Evolutionary conservation across 169 alveolate genomes (phyloP), one percentile per base, ranked within the genome.

Genomic region (Plasmodium inui): DNA sequence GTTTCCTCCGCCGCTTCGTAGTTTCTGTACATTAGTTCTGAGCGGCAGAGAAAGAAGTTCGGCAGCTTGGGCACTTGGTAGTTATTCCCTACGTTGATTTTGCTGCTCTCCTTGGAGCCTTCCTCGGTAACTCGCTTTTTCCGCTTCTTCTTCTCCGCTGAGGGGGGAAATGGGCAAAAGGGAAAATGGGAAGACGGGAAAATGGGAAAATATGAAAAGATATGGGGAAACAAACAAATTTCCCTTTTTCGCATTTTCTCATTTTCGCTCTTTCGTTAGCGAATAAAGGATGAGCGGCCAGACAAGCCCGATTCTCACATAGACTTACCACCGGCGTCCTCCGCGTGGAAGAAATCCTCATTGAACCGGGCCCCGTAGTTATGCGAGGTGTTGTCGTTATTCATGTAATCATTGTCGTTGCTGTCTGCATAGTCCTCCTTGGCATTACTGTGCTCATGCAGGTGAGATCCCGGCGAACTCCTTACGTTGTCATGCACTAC

Each of bases 61-160:
- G 98, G 98, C 8, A 96, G 91, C 73, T 94, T 96, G 10, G 98
- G 98, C 19, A 97, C 98, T 84, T 97, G 98, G 84, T 97, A 97
- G 72, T 88, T 94, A 34, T 92, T 95, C 9, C 98, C 98, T 17
- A 97, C 96, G 73, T 96, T 95, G 72, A 97, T 96, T 74, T 92
- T 96, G 61, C 96, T 92, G 81, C 93, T 92, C 93, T 95, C 95
- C 90, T 96, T 96, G n/a, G 97, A 95, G 30, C 97, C 97, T 57
- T 86, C 93, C 92, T 96, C 97, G 12, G 97, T 92, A 28, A 95
- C 96, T 26, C 97, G 95, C 91, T 96, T 96, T 91, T 96, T 96
- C 71, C 96, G 93, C 82, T 96, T 96, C 81, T 92, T 86, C 28
- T 50, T 88, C 46, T 86, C 93, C 76, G 50, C 10, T 46, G 14